Evolutionary conservation across 345 rosid genomes (phyloP).

Genomic region (Ricinus communis): DNA sequence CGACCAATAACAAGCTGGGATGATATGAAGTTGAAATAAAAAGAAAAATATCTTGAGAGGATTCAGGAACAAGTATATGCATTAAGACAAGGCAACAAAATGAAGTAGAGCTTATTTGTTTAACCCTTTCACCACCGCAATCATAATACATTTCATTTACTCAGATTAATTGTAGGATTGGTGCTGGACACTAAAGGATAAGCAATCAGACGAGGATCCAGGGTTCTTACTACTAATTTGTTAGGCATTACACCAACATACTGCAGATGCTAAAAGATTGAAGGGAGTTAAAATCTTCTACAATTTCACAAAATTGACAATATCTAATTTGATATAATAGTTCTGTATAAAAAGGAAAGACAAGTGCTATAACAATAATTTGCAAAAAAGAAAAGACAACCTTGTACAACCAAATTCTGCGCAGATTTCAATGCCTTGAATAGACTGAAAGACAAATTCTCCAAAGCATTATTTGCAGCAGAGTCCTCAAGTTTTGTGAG

Average conservation of each 20-base stretch:
- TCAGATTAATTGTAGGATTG: no score
- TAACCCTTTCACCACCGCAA: no score
- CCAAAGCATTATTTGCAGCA: constrained; percentile 61
- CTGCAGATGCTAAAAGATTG: not conserved
- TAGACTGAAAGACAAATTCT: constrained; percentile 57
- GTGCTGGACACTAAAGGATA: no score
- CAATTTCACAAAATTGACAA: not conserved
- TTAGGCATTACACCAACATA: not conserved
- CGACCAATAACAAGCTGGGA: no score
- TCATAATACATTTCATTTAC: no score
- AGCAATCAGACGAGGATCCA: no score
- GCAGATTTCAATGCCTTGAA: constrained; percentile 53
- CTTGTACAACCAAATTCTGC: constrained; percentile 41
- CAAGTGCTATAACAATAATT: not conserved
- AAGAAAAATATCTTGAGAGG: no score
- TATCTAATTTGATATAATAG: not conserved
- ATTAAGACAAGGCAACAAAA: no score
- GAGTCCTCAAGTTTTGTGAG: constrained; percentile 53
- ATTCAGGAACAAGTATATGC: no score
- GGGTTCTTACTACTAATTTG: not conserved
- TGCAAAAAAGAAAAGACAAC: constrained; percentile 31
- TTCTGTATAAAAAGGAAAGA: not conserved
- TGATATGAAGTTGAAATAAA: no score
- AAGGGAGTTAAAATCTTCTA: not conserved
- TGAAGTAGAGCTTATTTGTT: no score